Percentiles rank a stretch among this genome's conserved stretches.
Conservation (phyloP, 345 rosid species). For the Brassica juncea region DNA sequence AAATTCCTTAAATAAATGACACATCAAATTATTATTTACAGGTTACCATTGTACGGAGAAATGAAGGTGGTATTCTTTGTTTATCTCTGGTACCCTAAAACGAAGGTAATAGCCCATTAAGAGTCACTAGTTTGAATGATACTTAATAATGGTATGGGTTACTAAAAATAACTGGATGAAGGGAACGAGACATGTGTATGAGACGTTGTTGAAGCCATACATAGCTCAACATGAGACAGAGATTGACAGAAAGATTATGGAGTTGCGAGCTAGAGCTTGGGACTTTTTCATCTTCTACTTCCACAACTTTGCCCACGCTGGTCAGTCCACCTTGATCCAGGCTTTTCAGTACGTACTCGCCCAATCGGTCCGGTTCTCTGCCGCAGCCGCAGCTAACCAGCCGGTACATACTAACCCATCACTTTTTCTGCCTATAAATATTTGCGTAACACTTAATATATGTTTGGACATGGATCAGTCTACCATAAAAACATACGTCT, state of each 20-base stretch:
- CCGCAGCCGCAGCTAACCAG: conserved; percentile 32
- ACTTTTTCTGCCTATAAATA: neutral
- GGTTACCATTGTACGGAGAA: conserved; percentile 89
- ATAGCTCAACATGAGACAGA: conserved; percentile 65
- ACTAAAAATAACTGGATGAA: conserved; percentile 24
- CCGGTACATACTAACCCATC: conserved; percentile 35
- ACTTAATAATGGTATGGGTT: neutral
- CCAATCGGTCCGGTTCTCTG: conserved; percentile 52
- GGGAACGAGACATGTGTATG: conserved; percentile 75
- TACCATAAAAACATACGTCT: neutral
- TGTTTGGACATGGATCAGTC: neutral
- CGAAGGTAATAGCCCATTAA: conserved; percentile 50
- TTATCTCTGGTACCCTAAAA: conserved; percentile 89
- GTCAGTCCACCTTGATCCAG: conserved; percentile 58
- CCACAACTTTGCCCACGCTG: conserved; percentile 53
- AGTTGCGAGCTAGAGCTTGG: conserved; percentile 68
- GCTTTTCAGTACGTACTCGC: conserved; percentile 52
- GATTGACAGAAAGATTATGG: conserved; percentile 70
- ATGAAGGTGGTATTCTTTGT: conserved; percentile 70
- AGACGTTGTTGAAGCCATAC: conserved; percentile 56
- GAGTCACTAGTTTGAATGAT: neutral
- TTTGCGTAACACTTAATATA: too few relatives aligned
- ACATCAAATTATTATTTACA: conserved; percentile 28
- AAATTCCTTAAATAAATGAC: neutral
- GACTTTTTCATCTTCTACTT: conserved; percentile 63